Percentiles rank a stretch among this genome's conserved stretches.
phyloP scores from a whole-genome alignment of 495 filamentous ascomycete species.

The Filosporella fistucella region DNA sequence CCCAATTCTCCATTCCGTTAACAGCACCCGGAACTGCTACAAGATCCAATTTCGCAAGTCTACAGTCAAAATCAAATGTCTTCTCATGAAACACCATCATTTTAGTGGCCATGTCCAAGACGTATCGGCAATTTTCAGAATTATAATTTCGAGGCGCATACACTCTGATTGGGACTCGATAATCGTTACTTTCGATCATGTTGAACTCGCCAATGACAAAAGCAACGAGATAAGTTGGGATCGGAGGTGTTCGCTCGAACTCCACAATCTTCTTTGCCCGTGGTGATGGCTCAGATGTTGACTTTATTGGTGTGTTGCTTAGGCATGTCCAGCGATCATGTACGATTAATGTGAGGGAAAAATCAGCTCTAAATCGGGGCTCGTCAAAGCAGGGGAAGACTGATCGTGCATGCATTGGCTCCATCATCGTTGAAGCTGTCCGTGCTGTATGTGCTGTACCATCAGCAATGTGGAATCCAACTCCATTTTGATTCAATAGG shows the following conservation, averaged over 20 bases:
- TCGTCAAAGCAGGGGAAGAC: slow-evolving; percentile 75
- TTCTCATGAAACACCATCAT: slow-evolving; percentile 91
- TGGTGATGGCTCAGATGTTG: slow-evolving; percentile 49
- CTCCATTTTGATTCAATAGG: background rate
- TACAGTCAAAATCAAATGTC: slow-evolving; percentile 64
- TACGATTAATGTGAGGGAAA: slow-evolving; percentile 66
- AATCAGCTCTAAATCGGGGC: slow-evolving; percentile 68
- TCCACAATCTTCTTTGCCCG: slow-evolving; percentile 71
- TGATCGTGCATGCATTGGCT: background rate
- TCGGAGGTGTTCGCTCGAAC: slow-evolving; percentile 67
- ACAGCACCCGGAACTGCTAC: background rate
- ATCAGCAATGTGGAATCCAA: background rate
- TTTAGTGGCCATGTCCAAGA: slow-evolving; percentile 75
- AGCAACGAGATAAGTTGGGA: slow-evolving; percentile 76
- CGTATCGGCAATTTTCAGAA: slow-evolving; percentile 81
- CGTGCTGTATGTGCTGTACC: background rate
- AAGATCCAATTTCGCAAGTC: slow-evolving; percentile 82
- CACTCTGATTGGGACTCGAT: slow-evolving; percentile 67
- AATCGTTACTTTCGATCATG: slow-evolving; percentile 65
- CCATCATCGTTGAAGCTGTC: background rate
- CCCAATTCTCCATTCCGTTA: slow-evolving; percentile 97
- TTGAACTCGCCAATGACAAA: slow-evolving; percentile 74
- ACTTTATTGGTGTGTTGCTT: slow-evolving; percentile 74
- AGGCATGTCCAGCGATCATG: slow-evolving; percentile 68
- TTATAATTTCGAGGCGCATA: slow-evolving; percentile 83